A percentile compares a stretch with the other conserved stretches of the same genome.
Evolutionary conservation across 345 rosid genomes (phyloP).

Genomic region (Populus euphratica): DNA sequence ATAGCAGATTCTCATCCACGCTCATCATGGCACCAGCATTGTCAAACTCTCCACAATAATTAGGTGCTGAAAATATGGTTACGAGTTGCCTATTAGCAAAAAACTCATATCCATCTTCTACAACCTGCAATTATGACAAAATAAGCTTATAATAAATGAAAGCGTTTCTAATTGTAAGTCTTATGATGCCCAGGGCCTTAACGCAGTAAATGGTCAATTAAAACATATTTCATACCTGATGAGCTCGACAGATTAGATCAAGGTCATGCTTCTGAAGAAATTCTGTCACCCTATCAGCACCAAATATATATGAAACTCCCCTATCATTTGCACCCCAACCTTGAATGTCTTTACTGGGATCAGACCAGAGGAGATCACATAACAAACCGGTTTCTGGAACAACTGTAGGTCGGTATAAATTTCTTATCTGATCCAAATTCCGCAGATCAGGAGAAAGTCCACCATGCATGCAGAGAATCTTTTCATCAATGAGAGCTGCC

Average conservation of each 20-base stretch:
- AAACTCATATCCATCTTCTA: conserved; percentile 29
- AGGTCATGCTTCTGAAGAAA: conserved; percentile 28
- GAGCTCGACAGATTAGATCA: conserved; percentile 31
- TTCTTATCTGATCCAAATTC: conserved; percentile 23
- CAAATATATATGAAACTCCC: conserved; percentile 28
- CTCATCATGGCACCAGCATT: conserved; percentile 33
- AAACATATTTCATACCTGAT: conserved; percentile 19
- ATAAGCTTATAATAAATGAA: too few relatives aligned
- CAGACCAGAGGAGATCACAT: conserved; percentile 35
- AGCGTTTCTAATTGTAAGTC: too few relatives aligned
- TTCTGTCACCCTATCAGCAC: conserved; percentile 26
- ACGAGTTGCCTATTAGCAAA: conserved; percentile 22
- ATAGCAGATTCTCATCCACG: conserved; percentile 19
- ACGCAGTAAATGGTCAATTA: too few relatives aligned
- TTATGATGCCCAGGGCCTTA: too few relatives aligned
- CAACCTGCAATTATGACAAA: conserved; percentile 19
- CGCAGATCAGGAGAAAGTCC: conserved; percentile 31
- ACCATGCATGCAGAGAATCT: conserved; percentile 33
- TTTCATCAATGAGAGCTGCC: conserved; percentile 29
- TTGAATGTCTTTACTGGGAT: conserved; percentile 23
- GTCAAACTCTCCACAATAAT: conserved; percentile 32
- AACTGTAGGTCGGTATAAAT: conserved; percentile 14
- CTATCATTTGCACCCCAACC: conserved; percentile 28
- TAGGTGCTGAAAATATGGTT: conserved; percentile 30
- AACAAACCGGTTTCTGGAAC: conserved; percentile 23